Evolutionary conservation across 2,329 filamentous ascomycete genomes (phyloP), one percentile per base, ranked within the genome.

Genomic region (Cordyceps pruinosa): DNA sequence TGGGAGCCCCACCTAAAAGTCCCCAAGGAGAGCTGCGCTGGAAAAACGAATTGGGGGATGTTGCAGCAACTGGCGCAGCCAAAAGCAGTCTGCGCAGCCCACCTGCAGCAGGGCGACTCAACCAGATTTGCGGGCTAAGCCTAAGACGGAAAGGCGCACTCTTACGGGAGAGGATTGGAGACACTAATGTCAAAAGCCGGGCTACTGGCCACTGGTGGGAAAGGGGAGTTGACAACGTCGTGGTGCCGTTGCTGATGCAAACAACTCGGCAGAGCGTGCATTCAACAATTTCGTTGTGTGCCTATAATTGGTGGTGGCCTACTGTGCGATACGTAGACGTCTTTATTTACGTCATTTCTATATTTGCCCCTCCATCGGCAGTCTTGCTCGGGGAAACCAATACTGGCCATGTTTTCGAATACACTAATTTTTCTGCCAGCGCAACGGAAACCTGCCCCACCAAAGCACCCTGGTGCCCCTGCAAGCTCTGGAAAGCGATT

Each of bases 111-210:
- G 26, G 65, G 62, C 65, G 72, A 63, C 74, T 76, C 74, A 76
- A 76, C 74, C 72, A 77, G 75, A 74, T 73, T 67, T 37, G 21
- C 9, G 47, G 48, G 57, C 72, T 72, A 73, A 59, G 7, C 70
- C 65, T 37, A 57, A 64, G 61, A 17, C 1, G 63, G 70, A 25
- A 41, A 26, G 25, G 53, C 13, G n/a, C 13, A 15, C 17, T 23
- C 10, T 56, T n/a, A 35, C 41, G 41, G 51, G 37, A 54, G 30
- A 41, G 37, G 21, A 23, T n/a, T 37, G 41, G 53, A 19, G 5
- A 30, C 34, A 48, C 44, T 56, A 49, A 37, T 37, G 42, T 47
- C 32, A 55, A 47, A 39, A 23, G 52, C 42, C 42, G 42, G 52
- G 32, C 28, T 13, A 37, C 30, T 32, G 6, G 30, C 12, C 12